Percentiles rank a stretch among this genome's conserved stretches.
Evolutionary conservation across 2,329 filamentous ascomycete genomes (phyloP).

Genomic region (Penicillium sp.): DNA sequence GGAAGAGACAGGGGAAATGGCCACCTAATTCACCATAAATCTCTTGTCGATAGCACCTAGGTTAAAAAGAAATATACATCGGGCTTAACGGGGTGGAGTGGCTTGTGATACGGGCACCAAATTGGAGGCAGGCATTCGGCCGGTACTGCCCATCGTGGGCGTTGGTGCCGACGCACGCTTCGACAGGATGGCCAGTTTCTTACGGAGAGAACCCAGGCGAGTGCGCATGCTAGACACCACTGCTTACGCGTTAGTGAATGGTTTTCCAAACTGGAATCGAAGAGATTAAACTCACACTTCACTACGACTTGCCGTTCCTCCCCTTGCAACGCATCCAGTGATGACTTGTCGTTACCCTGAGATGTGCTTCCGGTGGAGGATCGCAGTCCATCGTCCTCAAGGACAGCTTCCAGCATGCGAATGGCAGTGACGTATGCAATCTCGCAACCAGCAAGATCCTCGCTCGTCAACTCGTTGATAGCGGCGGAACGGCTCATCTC

Average conservation of each 20-base stretch:
- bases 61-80: neutral
- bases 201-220: conserved; percentile 51
- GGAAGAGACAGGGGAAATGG: neutral
- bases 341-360: conserved; percentile 39
- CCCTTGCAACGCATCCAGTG: conserved; percentile 49
- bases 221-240: conserved; percentile 55
- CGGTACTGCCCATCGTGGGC: conserved; percentile 33
- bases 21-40: conserved; percentile 1
- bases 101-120: conserved; percentile 36
- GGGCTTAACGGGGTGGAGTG: conserved; percentile 38
- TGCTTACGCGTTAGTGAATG: conserved; percentile 33
- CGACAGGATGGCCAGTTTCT: conserved; percentile 54
- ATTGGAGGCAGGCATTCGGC: conserved; percentile 36
- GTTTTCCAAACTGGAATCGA: neutral
- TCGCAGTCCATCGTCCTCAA: conserved; percentile 74
- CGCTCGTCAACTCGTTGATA: conserved; percentile 92
- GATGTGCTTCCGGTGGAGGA: conserved; percentile 29
- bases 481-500: conserved; percentile 96
- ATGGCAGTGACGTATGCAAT: conserved; percentile 93
- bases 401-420: conserved; percentile 89
- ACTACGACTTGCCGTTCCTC: conserved; percentile 55
- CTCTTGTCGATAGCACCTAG: neutral
- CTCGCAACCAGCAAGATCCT: conserved; percentile 85
- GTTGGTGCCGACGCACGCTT: conserved; percentile 48
- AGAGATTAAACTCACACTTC: conserved; percentile 48